Evolutionary conservation across 257 asterid species (phyloP).

Genomic region (Misopates orontium): DNA sequence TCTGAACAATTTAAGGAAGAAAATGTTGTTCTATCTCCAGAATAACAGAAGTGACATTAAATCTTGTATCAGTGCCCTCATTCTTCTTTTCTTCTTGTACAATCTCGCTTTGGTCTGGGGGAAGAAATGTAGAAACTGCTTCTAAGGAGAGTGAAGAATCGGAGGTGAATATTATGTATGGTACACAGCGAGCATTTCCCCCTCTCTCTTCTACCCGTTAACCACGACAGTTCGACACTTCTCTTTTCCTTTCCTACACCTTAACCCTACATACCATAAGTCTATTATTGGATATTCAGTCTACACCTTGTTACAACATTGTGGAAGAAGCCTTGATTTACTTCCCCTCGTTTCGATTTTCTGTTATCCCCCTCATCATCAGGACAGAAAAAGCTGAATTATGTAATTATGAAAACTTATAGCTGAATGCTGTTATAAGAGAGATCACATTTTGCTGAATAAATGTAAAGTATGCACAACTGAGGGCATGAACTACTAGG

Average conservation of each 20-base stretch:
- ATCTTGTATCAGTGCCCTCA: slow-evolving; percentile 1
- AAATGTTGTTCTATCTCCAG: neutral
- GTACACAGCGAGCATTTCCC: neutral
- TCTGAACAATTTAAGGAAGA: slow-evolving; percentile 4
- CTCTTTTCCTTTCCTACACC: neutral
- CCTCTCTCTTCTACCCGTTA: neutral
- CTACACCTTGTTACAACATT: neutral
- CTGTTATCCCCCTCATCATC: no score
- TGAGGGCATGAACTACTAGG: neutral
- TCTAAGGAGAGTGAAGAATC: neutral
- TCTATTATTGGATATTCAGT: neutral
- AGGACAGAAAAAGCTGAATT: neutral
- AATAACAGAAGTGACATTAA: neutral
- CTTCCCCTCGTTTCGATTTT: no score
- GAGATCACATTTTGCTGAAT: neutral
- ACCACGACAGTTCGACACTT: no score
- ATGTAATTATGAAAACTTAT: neutral
- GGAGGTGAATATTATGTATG: neutral
- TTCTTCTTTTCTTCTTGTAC: neutral
- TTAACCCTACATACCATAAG: neutral
- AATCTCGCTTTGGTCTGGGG: neutral
- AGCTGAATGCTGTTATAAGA: neutral
- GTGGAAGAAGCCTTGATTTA: no score
- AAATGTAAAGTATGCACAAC: neutral
- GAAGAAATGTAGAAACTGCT: neutral